Base-by-base conservation (phyloP, 345 rosid genomes). In the Garcia nutans region DNA sequence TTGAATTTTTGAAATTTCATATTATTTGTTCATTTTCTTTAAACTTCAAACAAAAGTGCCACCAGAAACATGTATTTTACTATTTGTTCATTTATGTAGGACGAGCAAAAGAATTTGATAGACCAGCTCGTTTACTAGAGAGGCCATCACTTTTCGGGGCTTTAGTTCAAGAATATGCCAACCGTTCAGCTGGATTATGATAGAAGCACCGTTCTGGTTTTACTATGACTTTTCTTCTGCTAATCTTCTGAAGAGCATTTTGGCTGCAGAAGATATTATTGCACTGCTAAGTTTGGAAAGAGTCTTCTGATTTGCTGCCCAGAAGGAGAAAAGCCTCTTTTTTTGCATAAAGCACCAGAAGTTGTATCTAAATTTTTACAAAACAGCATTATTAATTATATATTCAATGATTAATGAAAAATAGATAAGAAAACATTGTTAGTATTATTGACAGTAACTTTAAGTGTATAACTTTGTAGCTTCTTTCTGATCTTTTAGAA, bases 91-190 rank as follows among this genome's bases (percentile, higher is more conserved):
- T 22, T 13, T 0, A 26, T 42, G 70, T 89, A 94, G 97, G 98
- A 37, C 83, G 72, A 74, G 96, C 91, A 7, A 87, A 82, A 78
- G 99, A 95, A 84, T 95, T 87, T 55, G 97, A 91, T 55, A 90
- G 73, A 55, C 99, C 99, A 9, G 83, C 91, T 16, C 79, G 81
- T 33, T 79, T 95, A 86, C 84, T 95, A 0, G 93, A 91, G 84
- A 86, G 87, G 77, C 88, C 49, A 17, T 87, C 98, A 9, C 85
- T 93, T 2, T 95, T 95, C 65, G 92, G 85, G 20, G 96, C 98
- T 57, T 42, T 95, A 70, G 98, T 95, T 78, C 98, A 91, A 83
- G 99, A 95, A 77, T 95, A 95, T 16, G 98, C 98, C 45, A 89
- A 89, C 61, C 89, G 99, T 23, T 89, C 99, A 15, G 68, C 92